Evolutionary conservation across 306 rosid genomes (phyloP), one percentile per base, ranked within the genome.

Genomic region (Senna tora): DNA sequence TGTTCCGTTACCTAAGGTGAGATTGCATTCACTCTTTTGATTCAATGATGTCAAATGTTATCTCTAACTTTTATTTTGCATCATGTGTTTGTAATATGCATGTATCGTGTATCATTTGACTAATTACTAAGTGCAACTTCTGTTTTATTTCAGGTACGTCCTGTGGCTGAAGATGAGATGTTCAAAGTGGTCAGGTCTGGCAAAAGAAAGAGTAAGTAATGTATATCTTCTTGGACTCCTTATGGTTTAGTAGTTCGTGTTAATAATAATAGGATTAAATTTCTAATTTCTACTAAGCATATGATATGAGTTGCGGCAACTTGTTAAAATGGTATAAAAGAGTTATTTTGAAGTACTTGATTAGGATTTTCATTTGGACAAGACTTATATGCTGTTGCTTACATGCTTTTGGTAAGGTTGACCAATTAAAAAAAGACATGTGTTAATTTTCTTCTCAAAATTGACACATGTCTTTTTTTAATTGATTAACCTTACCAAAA

Each of bases 1-100:
- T 80, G 98, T 93, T 15, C 98, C 98, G 65, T 81, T 93, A 25
- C 97, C 98, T 22, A 90, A 93, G 93, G 93, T 85, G 64, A 74
- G 65, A 49, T 8, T 11, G n/a, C 0, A 22, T 22, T 38, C 19
- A 38, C 34, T 14, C 70, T 55, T 62, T 7, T 47, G 34, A 15
- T 12, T 30, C 6, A 16, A 16, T 19, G 41, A 52, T 49, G 36
- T 51, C 32, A 19, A 50, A 30, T 22, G 21, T 5, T 34, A 7
- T 16, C 10, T 10, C 28, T 13, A 19, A 0, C 21, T 34, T 42
- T 21, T 19, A 60, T 8, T 36, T 21, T 39, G 33, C 52, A 2
- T 13, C 51, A 9, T 21, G 52, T 39, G 21, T 22, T 17, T 5
- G 30, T 15, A n/a, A n/a, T 60, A 2, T 33, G 7, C 30, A 25